Evolutionary conservation across 2,329 filamentous ascomycete genomes (phyloP), one percentile per base, ranked within the genome.

Genomic region (Aspergillus tamarii): DNA sequence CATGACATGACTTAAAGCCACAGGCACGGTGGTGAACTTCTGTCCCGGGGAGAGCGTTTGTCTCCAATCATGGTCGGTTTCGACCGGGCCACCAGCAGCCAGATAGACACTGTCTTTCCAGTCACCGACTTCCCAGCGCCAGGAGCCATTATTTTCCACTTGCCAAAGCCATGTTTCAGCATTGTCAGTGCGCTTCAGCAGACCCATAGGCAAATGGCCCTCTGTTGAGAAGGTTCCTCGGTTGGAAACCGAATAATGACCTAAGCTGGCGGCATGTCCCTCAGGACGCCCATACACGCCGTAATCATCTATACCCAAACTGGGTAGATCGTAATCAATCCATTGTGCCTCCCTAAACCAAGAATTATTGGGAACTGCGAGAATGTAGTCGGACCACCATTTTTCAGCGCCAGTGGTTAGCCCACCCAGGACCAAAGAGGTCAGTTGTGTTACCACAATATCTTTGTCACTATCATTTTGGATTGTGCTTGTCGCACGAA

Each of bases 291-390:
- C 65, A 23, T 69, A 69, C 28, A 73, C 54, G 1, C 71, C 70
- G 34, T 67, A 64, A 55, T 72, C 66, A 57, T 78, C 73, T 9
- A 77, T 52, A 4, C 75, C 73, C 12, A 76, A 60, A 28, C 69
- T 69, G 9, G 74, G 68, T 12, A 76, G 66, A 14, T 65, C 59
- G 12, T 68, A 57, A 4, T 70, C 69, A 5, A 67, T 67, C 76
- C 77, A 77, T 59, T 77, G 74, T 1, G 72, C 70, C 64, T 78
- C 73, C 34, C 77, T 65, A 59, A 79, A 77, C 75, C 76, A 77
- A 2, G 67, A 70, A 57, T 74, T 77, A 28, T 69, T 73, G 0
- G 72, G 65, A 26, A 62, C 56, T 1, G 69, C 65, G 7, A 74
- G 55, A 5, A 36, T 59, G 34, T 73, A 75, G 52, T 75, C 69